Conservation (phyloP, 1,284 basidiomycete genomes). For the Tranzscheliella williamsii region DNA sequence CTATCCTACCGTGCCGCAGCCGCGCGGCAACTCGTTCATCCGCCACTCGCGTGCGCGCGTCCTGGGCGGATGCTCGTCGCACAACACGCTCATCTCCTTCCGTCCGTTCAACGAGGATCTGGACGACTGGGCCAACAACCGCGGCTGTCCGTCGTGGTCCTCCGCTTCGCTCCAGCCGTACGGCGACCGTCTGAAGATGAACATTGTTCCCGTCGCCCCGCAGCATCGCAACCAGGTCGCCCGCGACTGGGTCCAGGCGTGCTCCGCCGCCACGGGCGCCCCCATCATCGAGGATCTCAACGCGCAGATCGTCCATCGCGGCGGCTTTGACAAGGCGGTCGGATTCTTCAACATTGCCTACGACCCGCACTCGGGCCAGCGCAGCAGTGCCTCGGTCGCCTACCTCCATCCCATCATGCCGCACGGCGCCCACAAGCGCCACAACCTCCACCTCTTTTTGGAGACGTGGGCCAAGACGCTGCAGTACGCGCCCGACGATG, state of each 20-base stretch:
- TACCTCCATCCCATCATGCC: slow-evolving; percentile 62
- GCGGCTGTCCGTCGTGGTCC: slow-evolving; percentile 56
- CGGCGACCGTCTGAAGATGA: slow-evolving; percentile 59
- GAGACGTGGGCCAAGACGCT: slow-evolving; percentile 60
- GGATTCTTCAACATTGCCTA: slow-evolving; percentile 62
- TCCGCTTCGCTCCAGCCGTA: slow-evolving; percentile 55
- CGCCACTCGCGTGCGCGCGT: slow-evolving; percentile 60
- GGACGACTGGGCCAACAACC: slow-evolving; percentile 58
- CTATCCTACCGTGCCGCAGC: slow-evolving; percentile 59
- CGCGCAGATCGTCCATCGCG: slow-evolving; percentile 54
- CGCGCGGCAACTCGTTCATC: slow-evolving; percentile 61
- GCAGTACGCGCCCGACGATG: slow-evolving; percentile 37
- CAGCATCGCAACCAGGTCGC: slow-evolving; percentile 61
- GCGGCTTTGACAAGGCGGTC: slow-evolving; percentile 54
- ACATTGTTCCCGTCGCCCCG: slow-evolving; percentile 59
- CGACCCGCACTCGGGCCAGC: slow-evolving; percentile 57
- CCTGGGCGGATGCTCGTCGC: slow-evolving; percentile 60
- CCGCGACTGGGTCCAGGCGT: slow-evolving; percentile 58
- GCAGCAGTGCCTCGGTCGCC: slow-evolving; percentile 57
- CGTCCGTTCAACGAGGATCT: slow-evolving; percentile 61
- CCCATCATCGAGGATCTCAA: slow-evolving; percentile 58
- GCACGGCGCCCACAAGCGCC: slow-evolving; percentile 50
- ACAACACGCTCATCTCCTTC: slow-evolving; percentile 62
- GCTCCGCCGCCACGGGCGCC: slow-evolving; percentile 48
- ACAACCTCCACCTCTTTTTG: slow-evolving; percentile 61